Evolutionary conservation across 1,139 yeast species (phyloP), one percentile per base, ranked within the genome.

Genomic region (Taiozyma sp.): DNA sequence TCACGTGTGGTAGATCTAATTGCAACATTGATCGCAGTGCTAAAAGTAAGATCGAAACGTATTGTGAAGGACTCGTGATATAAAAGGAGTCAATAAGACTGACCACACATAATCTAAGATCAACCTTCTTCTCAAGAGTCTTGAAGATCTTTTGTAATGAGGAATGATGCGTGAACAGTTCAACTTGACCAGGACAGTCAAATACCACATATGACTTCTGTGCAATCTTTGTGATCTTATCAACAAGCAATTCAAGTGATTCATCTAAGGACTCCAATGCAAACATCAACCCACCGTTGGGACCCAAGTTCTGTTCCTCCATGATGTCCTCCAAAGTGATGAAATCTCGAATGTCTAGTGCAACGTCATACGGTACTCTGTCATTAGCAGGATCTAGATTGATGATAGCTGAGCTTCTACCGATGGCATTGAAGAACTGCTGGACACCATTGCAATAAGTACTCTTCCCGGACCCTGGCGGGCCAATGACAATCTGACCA

Each of bases 151-250:
- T 76, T 35, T 85, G 83, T 50, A 95, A 73, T 0, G 96, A 87
- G 0, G 91, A 84, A 54, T 89, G 89, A 63, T 88, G 96, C 2
- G 99, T 95, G 68, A 89, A 95, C 30, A 95, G 76, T 67, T 95
- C 99, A 37, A 91, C 93, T 66, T 95, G 99, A 0, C 98, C 99
- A 1, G 99, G 99, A 68, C 98, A 93, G 67, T 95, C 99, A 69
- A 95, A 90, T 7, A 95, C 74, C 34, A 93, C 68, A 63, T 93
- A 95, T 11, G 50, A 37, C 19, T 76, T 74, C 29, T 77, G 71
- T 7, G 85, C 80, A 21, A 91, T 70, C 44, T 75, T 71, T 49
- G 77, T 76, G 19, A 90, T 72, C 64, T 79, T 81, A 6, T 71
- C 71, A 6, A 88, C 68, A 61, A 93, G 82, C 48, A 75, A 74